Conservation (phyloP, 2,329 filamentous ascomycete species). For the Cladophialophora bantiana region DNA sequence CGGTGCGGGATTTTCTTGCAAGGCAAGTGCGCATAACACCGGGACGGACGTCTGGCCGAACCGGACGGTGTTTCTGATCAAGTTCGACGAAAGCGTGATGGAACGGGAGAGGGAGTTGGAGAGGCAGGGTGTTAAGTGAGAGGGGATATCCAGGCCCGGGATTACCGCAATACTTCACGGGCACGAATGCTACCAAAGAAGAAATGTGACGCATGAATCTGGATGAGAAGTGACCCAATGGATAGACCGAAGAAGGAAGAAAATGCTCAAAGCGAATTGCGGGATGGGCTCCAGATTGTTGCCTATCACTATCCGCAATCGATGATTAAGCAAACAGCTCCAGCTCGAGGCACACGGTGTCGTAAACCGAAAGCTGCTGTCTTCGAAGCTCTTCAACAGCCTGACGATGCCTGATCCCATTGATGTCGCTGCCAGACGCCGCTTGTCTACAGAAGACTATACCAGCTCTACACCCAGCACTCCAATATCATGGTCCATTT, state of each 20-base stretch:
- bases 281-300: not conserved
- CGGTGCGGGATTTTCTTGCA: conserved; percentile 85
- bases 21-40: conserved; percentile 84
- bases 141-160: not conserved
- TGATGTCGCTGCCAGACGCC: not conserved
- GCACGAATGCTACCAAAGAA: not conserved
- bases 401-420: not conserved
- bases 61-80: conserved; percentile 93
- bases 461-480: not conserved
- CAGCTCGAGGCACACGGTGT: not conserved
- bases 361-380: not conserved
- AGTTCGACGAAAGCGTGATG: conserved; percentile 88
- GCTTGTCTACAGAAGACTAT: not conserved
- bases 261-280: not conserved
- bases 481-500: not conserved
- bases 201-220: not conserved
- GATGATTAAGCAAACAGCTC: not conserved
- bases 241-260: no score
- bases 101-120: conserved; percentile 86
- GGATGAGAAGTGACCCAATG: no score
- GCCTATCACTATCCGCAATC: not conserved
- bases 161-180: not conserved
- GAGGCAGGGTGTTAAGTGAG: conserved; percentile 60
- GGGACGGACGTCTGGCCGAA: conserved; percentile 87
- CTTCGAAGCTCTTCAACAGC: not conserved